Evolutionary conservation across 2,329 filamentous ascomycete genomes (phyloP), one percentile per base, ranked within the genome.

Genomic region (Neodidymelliopsis sp.): DNA sequence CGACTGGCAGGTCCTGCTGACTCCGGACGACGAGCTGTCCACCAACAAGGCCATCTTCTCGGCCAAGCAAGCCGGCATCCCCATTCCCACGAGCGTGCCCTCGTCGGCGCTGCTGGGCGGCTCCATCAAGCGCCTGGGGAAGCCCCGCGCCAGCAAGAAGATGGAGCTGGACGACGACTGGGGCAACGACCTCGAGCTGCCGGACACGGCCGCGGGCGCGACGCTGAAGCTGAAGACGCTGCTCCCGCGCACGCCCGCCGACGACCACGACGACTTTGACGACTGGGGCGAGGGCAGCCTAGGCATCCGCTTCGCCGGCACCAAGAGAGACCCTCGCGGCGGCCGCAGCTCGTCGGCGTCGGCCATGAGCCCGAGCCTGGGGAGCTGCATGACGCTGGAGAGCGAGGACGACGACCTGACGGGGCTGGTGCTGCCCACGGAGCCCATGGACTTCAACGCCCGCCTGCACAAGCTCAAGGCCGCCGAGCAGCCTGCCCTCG

Each of bases 221-320:
- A 20, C 39, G 8, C 65, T 80, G 48, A 74, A 75, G 62, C 61
- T 65, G 18, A 78, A 78, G 65, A 27, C 65, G 37, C 71, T 59
- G 20, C 51, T 82, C 81, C 55, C 75, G 77, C 39, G 73, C 79
- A 51, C 67, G 38, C 69, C 67, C 11, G 63, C 66, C 20, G 75
- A 78, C 30, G 72, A 77, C 40, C 90, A 96, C 41, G 92, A 96
- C 55, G 92, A 96, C 54, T 85, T 96, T 60, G 92, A 89, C 52
- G 86, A 97, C 67, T 96, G 93, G 89, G 90, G 89, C 41, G 94
- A 97, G 74, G 92, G 91, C 45, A 97, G 92, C 70, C 80, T 97
- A 50, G 91, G 93, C 28, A 96, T 93, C 33, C 84, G 93, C 48
- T 93, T 92, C 74, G 92, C 89, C 28, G 93, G 93, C 33, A 96